Evolutionary conservation across 2,329 filamentous ascomycete genomes (phyloP).

Genomic region (Exophiala lecanii-corni): DNA sequence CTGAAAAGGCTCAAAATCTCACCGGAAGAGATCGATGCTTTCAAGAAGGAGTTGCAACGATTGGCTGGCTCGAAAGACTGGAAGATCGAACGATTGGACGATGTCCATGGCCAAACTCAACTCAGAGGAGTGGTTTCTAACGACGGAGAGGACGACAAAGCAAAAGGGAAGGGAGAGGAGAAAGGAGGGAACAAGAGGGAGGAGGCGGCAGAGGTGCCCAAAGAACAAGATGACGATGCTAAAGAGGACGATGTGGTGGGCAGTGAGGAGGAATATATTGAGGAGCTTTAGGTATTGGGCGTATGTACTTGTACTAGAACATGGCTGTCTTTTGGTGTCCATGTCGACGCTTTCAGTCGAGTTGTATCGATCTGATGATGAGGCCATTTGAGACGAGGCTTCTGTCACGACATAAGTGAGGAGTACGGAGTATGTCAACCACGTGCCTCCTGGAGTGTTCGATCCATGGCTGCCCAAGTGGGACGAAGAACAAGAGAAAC

Average conservation of each 20-base stretch:
- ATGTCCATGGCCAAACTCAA: slow-evolving; percentile 61
- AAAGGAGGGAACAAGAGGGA: slow-evolving; percentile 26
- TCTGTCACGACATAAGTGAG: too few species aligned
- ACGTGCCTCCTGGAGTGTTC: too few species aligned
- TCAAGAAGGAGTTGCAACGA: slow-evolving; percentile 64
- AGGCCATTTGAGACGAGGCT: too few species aligned
- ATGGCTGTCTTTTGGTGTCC: too few species aligned
- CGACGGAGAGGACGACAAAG: slow-evolving; percentile 49
- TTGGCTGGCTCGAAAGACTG: slow-evolving; percentile 68
- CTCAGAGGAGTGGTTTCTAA: slow-evolving; percentile 65
- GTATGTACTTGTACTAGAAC: too few species aligned
- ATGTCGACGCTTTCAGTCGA: too few species aligned
- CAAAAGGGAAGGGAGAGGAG: slow-evolving; percentile 27
- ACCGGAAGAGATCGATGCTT: slow-evolving; percentile 61
- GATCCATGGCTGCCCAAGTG: too few species aligned
- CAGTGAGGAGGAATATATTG: slow-evolving; percentile 38
- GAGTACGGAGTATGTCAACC: too few species aligned
- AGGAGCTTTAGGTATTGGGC: slow-evolving; percentile 37
- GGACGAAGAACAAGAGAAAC: too few species aligned
- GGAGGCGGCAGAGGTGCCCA: slow-evolving; percentile 27
- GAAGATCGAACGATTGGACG: slow-evolving; percentile 70
- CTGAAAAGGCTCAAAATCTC: slow-evolving; percentile 64
- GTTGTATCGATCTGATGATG: too few species aligned
- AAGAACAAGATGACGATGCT: slow-evolving; percentile 22
- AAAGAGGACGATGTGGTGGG: slow-evolving; percentile 28